Evolutionary conservation across 495 filamentous ascomycete species (phyloP).

Genomic region (Penicillium arizonense): DNA sequence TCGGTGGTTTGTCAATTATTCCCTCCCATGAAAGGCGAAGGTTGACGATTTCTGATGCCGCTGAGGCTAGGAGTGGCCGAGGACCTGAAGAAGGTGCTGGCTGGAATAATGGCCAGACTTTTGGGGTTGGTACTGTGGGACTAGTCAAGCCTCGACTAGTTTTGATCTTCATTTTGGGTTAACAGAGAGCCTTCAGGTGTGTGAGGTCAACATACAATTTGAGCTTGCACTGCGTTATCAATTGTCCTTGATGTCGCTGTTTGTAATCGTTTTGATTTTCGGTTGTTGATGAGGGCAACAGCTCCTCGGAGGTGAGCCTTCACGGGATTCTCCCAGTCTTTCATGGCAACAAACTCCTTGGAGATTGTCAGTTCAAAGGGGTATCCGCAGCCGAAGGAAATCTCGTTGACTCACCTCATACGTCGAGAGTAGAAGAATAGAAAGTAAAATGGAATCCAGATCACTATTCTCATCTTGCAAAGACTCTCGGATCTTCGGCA

Average conservation of each 20-base stretch:
- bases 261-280: slow-evolving; percentile 11
- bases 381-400: background rate
- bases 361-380: background rate
- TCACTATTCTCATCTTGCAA: slow-evolving; percentile 47
- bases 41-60: slow-evolving; percentile 24
- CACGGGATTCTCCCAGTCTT: slow-evolving; percentile 19
- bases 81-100: slow-evolving; percentile 15
- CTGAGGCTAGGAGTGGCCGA: slow-evolving; percentile 20
- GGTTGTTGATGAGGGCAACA: slow-evolving; percentile 33
- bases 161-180: slow-evolving; percentile 23
- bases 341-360: slow-evolving; percentile 32
- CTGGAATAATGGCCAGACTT: slow-evolving; percentile 26
- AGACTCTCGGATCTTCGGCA: slow-evolving; percentile 52
- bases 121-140: slow-evolving; percentile 26
- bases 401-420: slow-evolving; percentile 52
- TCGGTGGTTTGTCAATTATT: background rate
- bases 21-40: slow-evolving; percentile 29
- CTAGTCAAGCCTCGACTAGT: slow-evolving; percentile 18
- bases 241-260: slow-evolving; percentile 17
- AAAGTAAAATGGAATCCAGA: slow-evolving; percentile 57
- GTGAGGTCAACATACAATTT: slow-evolving; percentile 26
- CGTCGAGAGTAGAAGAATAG: slow-evolving; percentile 60
- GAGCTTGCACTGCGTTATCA: slow-evolving; percentile 26
- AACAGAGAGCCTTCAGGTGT: background rate
- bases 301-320: slow-evolving; percentile 35